These are phyloP conservation scores for Acanthochlamys bracteata DNA, from an alignment of 106 monocot genomes.

Conservation along the genomic window DNA sequence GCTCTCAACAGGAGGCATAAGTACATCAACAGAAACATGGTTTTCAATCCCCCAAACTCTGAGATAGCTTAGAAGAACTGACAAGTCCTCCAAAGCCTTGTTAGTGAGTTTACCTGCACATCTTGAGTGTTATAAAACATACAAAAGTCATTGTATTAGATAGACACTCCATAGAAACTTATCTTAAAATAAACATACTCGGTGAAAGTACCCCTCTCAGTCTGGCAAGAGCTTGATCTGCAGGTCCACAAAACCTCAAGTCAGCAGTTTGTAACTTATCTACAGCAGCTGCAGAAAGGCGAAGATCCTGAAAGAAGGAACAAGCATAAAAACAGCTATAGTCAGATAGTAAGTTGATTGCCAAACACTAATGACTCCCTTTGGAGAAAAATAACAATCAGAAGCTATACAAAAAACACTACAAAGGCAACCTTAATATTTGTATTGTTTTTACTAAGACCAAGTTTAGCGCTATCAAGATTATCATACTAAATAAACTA, in stretches of 20 bases:
- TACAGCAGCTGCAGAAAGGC: slow-evolving; percentile 68
- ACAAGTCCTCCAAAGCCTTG: slow-evolving; percentile 87
- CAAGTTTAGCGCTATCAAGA: too few relatives aligned
- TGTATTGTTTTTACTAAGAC: too few relatives aligned
- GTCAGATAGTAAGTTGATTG: too few relatives aligned
- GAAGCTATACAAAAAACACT: too few relatives aligned
- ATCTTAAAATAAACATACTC: slow-evolving; percentile 32
- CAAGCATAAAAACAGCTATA: too few relatives aligned
- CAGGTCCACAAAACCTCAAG: slow-evolving; percentile 79
- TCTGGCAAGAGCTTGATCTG: slow-evolving; percentile 82
- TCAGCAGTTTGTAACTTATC: slow-evolving; percentile 84
- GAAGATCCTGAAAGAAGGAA: slow-evolving; percentile 50
- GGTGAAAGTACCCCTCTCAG: slow-evolving; percentile 81
- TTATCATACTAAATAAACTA: too few relatives aligned
- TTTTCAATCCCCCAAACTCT: slow-evolving; percentile 70
- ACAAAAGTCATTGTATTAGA: background rate
- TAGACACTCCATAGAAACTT: background rate
- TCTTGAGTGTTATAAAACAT: background rate
- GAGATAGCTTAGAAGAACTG: slow-evolving; percentile 57
- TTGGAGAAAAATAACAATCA: too few relatives aligned
- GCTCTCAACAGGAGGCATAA: slow-evolving; percentile 80
- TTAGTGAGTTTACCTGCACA: slow-evolving; percentile 55
- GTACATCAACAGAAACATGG: slow-evolving; percentile 64
- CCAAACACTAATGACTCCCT: too few relatives aligned
- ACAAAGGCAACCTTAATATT: too few relatives aligned